A percentile compares a stretch with the other conserved stretches of the same genome.
phyloP scores from a whole-genome alignment of 345 rosid genomes.

The Salix purpurea region DNA sequence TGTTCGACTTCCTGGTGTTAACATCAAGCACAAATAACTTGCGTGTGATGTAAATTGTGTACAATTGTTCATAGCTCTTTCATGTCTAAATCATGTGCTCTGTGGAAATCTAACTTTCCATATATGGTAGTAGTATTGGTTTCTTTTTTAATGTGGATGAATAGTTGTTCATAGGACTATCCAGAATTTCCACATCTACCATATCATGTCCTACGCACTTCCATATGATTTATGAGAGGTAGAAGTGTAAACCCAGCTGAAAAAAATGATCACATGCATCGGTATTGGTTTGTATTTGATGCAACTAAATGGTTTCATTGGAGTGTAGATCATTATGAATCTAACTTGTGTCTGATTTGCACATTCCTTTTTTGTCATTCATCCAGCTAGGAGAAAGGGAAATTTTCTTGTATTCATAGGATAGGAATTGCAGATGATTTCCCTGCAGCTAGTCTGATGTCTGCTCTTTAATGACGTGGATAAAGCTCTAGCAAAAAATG shows the following conservation, averaged over 20 bases:
- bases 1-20: neutral
- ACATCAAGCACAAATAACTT: neutral
- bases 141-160: neutral
- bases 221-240: neutral
- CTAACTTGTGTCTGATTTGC: neutral
- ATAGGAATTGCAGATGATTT: too few species aligned
- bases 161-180: neutral
- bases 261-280: neutral
- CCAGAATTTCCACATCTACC: neutral
- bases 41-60: neutral
- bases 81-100: neutral
- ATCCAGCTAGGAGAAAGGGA: too few species aligned
- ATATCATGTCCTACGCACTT: neutral
- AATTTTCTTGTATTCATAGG: too few species aligned
- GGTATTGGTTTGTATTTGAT: neutral
- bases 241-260: neutral
- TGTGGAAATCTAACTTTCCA: neutral
- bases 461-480: too few species aligned
- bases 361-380: too few species aligned
- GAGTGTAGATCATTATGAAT: neutral
- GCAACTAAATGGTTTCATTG: neutral
- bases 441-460: too few species aligned
- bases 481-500: too few species aligned
- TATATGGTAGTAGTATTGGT: neutral
- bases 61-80: neutral